These are phyloP conservation scores for Neolentinus lepideus DNA, from an alignment of 1,284 basidiomycete species.

Conservation along the genomic window DNA sequence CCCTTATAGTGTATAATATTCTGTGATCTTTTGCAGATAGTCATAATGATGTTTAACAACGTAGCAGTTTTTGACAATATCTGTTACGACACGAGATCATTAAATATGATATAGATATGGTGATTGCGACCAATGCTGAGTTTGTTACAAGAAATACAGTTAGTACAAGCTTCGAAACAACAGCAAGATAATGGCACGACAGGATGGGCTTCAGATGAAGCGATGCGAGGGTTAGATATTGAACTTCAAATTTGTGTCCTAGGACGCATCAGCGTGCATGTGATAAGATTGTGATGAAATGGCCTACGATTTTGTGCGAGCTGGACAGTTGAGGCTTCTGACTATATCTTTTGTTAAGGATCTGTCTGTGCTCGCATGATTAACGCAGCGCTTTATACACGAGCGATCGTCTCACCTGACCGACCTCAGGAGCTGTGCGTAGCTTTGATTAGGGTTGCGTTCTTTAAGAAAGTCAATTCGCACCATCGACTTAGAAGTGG, in stretches of 20 bases:
- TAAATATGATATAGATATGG: not conserved
- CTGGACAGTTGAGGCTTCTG: slow-evolving; percentile 79
- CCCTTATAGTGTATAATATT: no score
- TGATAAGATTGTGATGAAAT: slow-evolving; percentile 5
- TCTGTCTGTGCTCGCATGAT: slow-evolving; percentile 24
- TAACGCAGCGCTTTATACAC: not conserved
- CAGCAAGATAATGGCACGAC: not conserved
- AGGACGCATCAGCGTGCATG: not conserved
- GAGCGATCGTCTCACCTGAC: slow-evolving; percentile 40
- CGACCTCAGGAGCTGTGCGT: slow-evolving; percentile 64
- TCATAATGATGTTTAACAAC: no score
- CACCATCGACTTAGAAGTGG: not conserved
- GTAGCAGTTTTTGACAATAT: no score
- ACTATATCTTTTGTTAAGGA: slow-evolving; percentile 57
- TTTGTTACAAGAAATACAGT: not conserved
- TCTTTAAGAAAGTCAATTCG: slow-evolving; percentile 23
- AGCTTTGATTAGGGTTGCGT: slow-evolving; percentile 62
- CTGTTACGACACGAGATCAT: no score
- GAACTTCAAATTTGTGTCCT: slow-evolving; percentile 28
- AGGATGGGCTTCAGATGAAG: not conserved
- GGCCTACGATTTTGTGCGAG: slow-evolving; percentile 62
- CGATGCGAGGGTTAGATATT: slow-evolving; percentile 18
- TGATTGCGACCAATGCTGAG: not conserved
- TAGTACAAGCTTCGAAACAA: not conserved
- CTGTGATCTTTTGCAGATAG: no score